A percentile compares a stretch with the other conserved stretches of the same genome.
Conservation (phyloP, 768 basidiomycete species). For the Dioszegia aurantiaca region DNA sequence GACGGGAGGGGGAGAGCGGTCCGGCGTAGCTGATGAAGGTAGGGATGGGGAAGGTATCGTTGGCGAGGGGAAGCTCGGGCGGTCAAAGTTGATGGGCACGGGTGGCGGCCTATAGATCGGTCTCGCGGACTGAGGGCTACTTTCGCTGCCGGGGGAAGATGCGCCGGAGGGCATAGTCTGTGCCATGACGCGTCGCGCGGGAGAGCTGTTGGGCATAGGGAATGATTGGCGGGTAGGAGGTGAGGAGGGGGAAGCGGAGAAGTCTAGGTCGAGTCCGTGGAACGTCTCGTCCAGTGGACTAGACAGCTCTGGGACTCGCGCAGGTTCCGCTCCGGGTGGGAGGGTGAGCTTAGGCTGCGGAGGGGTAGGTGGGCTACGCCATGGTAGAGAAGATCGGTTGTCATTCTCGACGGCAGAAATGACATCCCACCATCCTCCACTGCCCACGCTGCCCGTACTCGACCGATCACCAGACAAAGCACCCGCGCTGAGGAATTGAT, state of each 20-base stretch:
- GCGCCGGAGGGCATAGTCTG: neutral
- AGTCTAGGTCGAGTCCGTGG: slow-evolving; percentile 14
- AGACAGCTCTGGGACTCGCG: slow-evolving; percentile 22
- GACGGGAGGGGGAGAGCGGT: neutral
- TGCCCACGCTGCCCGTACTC: neutral
- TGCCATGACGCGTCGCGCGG: slow-evolving; percentile 1
- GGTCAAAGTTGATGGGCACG: slow-evolving; percentile 13
- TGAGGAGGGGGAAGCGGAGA: slow-evolving; percentile 8
- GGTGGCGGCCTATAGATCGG: slow-evolving; percentile 12
- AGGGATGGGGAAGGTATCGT: neutral
- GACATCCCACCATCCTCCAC: slow-evolving; percentile 46
- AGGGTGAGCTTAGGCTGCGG: slow-evolving; percentile 18
- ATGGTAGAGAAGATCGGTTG: slow-evolving; percentile 27
- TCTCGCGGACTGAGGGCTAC: neutral
- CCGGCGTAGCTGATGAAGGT: neutral
- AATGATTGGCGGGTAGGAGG: neutral
- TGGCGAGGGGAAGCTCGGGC: slow-evolving; percentile 10
- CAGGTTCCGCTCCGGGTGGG: slow-evolving; percentile 37
- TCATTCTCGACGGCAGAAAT: slow-evolving; percentile 36
- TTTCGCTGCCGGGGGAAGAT: neutral
- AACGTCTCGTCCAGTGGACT: slow-evolving; percentile 8
- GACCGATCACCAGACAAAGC: neutral
- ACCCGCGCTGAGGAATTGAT: neutral
- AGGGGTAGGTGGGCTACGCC: slow-evolving; percentile 15
- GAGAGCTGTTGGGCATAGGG: slow-evolving; percentile 6